Base-by-base conservation (phyloP, 2,329 filamentous ascomycete species). In the Colletotrichum incanum region DNA sequence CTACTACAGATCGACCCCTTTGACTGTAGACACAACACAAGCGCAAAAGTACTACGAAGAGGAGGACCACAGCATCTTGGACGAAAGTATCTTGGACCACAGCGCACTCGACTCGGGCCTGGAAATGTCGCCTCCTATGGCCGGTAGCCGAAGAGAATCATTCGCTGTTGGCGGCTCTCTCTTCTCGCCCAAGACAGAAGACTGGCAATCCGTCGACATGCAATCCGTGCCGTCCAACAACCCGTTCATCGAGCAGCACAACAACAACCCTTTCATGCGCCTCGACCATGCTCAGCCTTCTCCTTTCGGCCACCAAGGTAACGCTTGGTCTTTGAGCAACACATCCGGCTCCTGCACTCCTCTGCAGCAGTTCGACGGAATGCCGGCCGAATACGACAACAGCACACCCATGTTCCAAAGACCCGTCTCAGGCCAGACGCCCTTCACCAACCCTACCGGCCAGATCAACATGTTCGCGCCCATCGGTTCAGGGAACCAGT, bases 321-420 rank as follows among this genome's bases (percentile, higher is more conserved):
- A 83, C 74, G 79, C 85, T 73, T 95, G 93, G 93, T 85, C 90
- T 61, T 87, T 92, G 80, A 88, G 90, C 76, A 88, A 87, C 62
- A 86, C 85, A 76, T 93, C 93, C 34, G 93, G 91, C 64, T 90
- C 93, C 74, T 92, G 91, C 81, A 96, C 94, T 8, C 93, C 93
- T 20, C 90, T 94, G 73, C 91, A 90, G 73, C 86, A 90, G 65
- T 93, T 94, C 77, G 92, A 93, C 77, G 88, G 91, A 60, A 82
- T 91, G 43, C 83, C 88, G 49, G 79, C 85, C 56, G 88, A 90
- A 28, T 92, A 88, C 77, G 89, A 92, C 75, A 80, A 84, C 77
- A 81, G 84, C 75, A 79, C 85, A 49, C 83, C 86, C 73, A 80
- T 91, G 76, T 91, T 91, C 79, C 87, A 87, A 74, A 79, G 86